These are phyloP conservation scores for Holtermanniella nyarrowii DNA, from an alignment of 768 basidiomycete genomes.

Conservation along the genomic window DNA sequence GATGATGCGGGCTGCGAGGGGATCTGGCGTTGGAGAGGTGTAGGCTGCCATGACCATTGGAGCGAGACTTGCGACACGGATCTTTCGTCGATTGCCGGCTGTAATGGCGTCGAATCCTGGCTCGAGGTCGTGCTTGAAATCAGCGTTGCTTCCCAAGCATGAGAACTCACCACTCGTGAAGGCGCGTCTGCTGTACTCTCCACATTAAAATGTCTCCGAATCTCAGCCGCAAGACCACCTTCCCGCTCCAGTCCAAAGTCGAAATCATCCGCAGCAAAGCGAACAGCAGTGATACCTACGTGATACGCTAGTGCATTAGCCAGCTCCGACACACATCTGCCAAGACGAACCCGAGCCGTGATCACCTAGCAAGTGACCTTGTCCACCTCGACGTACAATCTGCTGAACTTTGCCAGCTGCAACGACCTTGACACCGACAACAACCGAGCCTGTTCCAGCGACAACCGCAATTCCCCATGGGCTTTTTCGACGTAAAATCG, in stretches of 20 bases:
- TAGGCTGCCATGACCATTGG: constrained; percentile 9
- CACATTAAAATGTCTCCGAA: constrained; percentile 22
- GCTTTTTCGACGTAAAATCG: constrained; percentile 53
- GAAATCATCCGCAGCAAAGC: constrained; percentile 22
- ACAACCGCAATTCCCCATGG: constrained; percentile 57
- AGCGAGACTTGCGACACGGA: constrained; percentile 18
- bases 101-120: constrained; percentile 13
- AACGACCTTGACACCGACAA: constrained; percentile 31
- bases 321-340: neutral
- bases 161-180: constrained; percentile 17
- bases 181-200: constrained; percentile 18
- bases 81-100: constrained; percentile 24
- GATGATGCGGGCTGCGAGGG: constrained; percentile 10
- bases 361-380: constrained; percentile 26
- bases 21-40: constrained; percentile 7
- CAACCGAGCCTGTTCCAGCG: constrained; percentile 70
- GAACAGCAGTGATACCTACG: constrained; percentile 18
- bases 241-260: constrained; percentile 10
- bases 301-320: constrained; percentile 17
- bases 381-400: constrained; percentile 22
- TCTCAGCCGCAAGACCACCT: constrained; percentile 11
- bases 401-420: constrained; percentile 10
- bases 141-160: neutral
- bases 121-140: constrained; percentile 22
- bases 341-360: constrained; percentile 25